Percentiles rank a stretch among this genome's conserved stretches.
Evolutionary conservation across 352 stramenopile genomes (phyloP).

Genomic region (Blastocystis sp.): DNA sequence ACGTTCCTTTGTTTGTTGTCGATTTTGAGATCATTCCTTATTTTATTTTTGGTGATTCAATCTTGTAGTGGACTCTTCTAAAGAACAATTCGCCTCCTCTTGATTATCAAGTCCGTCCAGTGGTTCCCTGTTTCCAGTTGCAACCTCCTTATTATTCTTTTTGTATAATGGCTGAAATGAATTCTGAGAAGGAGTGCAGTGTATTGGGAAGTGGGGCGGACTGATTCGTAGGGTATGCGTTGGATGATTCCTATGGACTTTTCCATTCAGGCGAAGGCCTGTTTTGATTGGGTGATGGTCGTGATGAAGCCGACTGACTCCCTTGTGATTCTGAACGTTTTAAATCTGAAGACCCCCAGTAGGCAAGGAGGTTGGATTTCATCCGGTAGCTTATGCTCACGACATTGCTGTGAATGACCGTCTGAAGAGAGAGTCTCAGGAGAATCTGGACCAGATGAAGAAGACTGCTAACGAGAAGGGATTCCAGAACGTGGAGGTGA

Average conservation of each 20-base stretch:
- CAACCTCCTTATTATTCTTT: not conserved
- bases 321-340: slow-evolving; percentile 30
- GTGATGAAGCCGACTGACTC: slow-evolving; percentile 41
- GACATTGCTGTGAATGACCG: slow-evolving; percentile 41
- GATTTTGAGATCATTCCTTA: no score
- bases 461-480: slow-evolving; percentile 27
- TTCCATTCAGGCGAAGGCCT: slow-evolving; percentile 20
- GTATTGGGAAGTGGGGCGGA: no score
- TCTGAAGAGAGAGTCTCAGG: slow-evolving; percentile 29
- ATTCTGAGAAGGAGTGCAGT: no score
- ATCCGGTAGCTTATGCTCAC: slow-evolving; percentile 17
- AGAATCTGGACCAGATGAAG: slow-evolving; percentile 25
- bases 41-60: no score
- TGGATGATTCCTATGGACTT: slow-evolving; percentile 56
- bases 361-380: not conserved
- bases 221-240: slow-evolving; percentile 3
- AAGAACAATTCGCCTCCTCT: no score
- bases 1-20: no score
- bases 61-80: no score
- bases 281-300: slow-evolving; percentile 14
- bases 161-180: no score
- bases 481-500: slow-evolving; percentile 9
- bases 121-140: not conserved
- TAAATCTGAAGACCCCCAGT: slow-evolving; percentile 53
- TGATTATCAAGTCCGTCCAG: not conserved